phyloP scores from a whole-genome alignment of 2,329 filamentous ascomycete species.

The Endocalyx cinctus region DNA sequence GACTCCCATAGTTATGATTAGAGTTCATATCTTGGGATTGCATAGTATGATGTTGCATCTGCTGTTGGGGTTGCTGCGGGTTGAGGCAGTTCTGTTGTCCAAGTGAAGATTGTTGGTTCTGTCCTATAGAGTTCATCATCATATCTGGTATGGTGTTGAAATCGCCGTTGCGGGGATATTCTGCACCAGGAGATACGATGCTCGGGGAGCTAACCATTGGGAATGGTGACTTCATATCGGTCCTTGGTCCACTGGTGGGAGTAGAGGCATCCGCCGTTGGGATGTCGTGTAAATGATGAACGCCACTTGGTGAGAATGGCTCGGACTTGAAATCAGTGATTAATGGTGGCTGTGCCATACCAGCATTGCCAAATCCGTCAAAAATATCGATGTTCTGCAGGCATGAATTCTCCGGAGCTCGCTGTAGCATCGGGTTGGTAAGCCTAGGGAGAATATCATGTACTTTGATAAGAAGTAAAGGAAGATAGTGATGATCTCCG shows the following conservation, averaged over 20 bases:
- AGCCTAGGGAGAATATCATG: constrained; percentile 64
- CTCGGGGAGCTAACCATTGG: constrained; percentile 43
- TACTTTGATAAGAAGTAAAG: constrained; percentile 71
- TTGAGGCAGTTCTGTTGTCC: constrained; percentile 26
- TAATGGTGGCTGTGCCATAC: constrained; percentile 52
- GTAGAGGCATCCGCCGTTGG: constrained; percentile 33
- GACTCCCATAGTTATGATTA: too few species aligned
- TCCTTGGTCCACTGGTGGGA: constrained; percentile 28
- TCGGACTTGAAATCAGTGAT: constrained; percentile 43
- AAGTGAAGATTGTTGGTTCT: constrained; percentile 27
- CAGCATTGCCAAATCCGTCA: constrained; percentile 60
- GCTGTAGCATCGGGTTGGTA: constrained; percentile 55
- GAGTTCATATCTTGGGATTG: constrained; percentile 28
- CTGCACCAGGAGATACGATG: constrained; percentile 48
- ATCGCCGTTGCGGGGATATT: constrained; percentile 43
- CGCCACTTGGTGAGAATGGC: constrained; percentile 27
- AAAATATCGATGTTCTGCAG: constrained; percentile 54
- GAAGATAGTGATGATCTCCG: constrained; percentile 71
- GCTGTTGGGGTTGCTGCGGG: constrained; percentile 25
- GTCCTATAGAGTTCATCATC: constrained; percentile 46
- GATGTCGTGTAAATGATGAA: constrained; percentile 37
- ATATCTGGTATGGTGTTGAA: constrained; percentile 50
- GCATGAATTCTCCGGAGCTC: constrained; percentile 49
- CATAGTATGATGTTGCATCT: constrained; percentile 15
- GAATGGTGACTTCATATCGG: constrained; percentile 47